These are phyloP conservation scores for Boletus pseudo-olivaceus DNA, from an alignment of 768 basidiomycete genomes.

Conservation along the genomic window DNA sequence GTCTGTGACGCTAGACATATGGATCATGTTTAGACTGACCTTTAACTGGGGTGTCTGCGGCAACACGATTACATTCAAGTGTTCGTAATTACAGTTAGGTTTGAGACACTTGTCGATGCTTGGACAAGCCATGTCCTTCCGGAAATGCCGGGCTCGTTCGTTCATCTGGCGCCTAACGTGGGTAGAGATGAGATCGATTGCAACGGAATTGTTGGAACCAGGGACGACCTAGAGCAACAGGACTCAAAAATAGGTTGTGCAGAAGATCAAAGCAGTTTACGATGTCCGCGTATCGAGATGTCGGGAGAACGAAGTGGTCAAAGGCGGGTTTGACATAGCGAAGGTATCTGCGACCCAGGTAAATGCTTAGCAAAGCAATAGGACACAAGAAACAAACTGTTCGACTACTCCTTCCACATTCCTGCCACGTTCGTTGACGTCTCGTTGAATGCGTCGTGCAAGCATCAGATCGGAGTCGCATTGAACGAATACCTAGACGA, in stretches of 20 bases:
- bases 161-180: slow-evolving; percentile 84
- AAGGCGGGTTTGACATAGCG: slow-evolving; percentile 94
- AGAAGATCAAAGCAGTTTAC: slow-evolving; percentile 36
- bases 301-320: slow-evolving; percentile 91
- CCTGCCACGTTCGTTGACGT: slow-evolving; percentile 84
- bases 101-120: slow-evolving; percentile 35
- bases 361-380: background rate
- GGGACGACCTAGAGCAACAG: slow-evolving; percentile 79
- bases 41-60: slow-evolving; percentile 77
- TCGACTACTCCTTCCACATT: slow-evolving; percentile 84
- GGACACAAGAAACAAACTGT: slow-evolving; percentile 49
- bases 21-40: slow-evolving; percentile 40
- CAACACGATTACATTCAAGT: slow-evolving; percentile 59
- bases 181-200: slow-evolving; percentile 89
- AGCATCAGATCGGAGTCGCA: slow-evolving; percentile 97
- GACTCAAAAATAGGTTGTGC: background rate
- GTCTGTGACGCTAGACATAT: background rate
- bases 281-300: slow-evolving; percentile 85
- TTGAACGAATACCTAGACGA: slow-evolving; percentile 75
- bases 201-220: slow-evolving; percentile 82
- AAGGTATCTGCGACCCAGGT: slow-evolving; percentile 60
- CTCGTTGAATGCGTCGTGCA: slow-evolving; percentile 84
- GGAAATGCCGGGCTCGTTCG: slow-evolving; percentile 70
- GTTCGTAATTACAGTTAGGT: slow-evolving; percentile 38
- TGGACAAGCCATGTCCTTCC: slow-evolving; percentile 65